These are phyloP conservation scores for Allomyces macrogynus DNA, from an alignment of 192 early-diverging fungal species.

Conservation along the genomic window DNA sequence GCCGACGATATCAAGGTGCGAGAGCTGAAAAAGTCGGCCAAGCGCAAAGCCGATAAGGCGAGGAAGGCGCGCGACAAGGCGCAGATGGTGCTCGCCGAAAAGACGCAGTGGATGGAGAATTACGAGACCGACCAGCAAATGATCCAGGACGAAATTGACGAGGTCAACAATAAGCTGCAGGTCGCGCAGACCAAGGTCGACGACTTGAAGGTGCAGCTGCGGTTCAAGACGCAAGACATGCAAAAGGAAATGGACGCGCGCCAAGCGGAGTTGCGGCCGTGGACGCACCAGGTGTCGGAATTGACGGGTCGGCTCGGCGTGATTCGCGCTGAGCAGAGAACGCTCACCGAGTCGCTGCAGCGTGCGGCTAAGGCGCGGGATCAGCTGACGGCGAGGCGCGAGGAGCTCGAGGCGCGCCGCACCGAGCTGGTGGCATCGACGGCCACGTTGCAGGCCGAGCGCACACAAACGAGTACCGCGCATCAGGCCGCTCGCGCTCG, in stretches of 20 bases:
- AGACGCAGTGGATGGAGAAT: conserved; percentile 44
- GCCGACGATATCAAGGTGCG: background rate
- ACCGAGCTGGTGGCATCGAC: background rate
- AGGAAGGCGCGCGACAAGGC: background rate
- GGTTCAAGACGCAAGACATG: conserved; percentile 66
- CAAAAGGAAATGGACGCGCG: conserved; percentile 61
- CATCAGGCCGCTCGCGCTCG: background rate
- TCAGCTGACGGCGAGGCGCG: background rate
- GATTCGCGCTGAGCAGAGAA: background rate
- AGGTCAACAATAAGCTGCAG: conserved; percentile 37
- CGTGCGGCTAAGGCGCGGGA: background rate
- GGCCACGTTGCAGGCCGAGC: background rate
- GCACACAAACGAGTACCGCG: background rate
- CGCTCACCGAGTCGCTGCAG: background rate
- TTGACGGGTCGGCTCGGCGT: too few species aligned
- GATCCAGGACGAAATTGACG: conserved; percentile 31
- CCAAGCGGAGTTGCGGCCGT: conserved; percentile 68
- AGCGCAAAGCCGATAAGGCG: background rate
- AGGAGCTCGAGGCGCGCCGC: background rate
- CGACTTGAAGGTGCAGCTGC: conserved; percentile 31
- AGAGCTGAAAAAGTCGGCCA: background rate
- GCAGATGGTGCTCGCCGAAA: conserved; percentile 24
- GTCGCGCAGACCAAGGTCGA: conserved; percentile 51
- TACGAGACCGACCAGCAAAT: conserved; percentile 40
- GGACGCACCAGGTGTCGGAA: conserved; percentile 50